These are phyloP conservation scores for Chrysanthemum seticuspe DNA, from an alignment of 129 eudicot species.

Conservation along the genomic window DNA sequence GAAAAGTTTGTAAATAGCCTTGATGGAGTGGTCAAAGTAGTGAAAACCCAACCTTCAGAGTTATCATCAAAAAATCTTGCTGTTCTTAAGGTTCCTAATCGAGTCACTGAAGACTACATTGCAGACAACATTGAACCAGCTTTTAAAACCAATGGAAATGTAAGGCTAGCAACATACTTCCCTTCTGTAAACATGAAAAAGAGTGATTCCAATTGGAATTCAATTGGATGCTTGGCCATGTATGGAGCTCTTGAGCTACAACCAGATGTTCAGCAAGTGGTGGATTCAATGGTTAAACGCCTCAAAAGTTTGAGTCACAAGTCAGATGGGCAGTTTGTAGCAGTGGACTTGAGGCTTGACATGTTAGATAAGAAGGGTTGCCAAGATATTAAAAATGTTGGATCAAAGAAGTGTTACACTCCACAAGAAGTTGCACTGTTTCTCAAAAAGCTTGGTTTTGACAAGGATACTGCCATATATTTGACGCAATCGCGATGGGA, in stretches of 20 bases:
- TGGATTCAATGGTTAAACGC: constrained; percentile 83
- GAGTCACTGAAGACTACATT: constrained; percentile 65
- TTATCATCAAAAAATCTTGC: constrained; percentile 61
- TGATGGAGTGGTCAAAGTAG: constrained; percentile 80
- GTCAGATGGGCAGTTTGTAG: constrained; percentile 80
- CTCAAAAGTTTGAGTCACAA: constrained; percentile 69
- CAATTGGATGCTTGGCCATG: constrained; percentile 85
- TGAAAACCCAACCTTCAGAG: constrained; percentile 52
- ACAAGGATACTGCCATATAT: constrained; percentile 74
- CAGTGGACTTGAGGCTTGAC: constrained; percentile 90
- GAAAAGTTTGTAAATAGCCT: constrained; percentile 71
- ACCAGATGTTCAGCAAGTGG: constrained; percentile 77
- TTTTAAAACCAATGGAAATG: constrained; percentile 66
- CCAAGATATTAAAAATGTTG: constrained; percentile 27
- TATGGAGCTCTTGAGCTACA: constrained; percentile 80
- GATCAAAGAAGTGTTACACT: constrained; percentile 69
- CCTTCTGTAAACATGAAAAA: constrained; percentile 94
- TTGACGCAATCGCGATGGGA: constrained; percentile 95
- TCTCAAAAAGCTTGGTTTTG: constrained; percentile 67
- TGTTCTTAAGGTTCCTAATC: constrained; percentile 81
- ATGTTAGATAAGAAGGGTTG: constrained; percentile 86
- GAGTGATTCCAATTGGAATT: constrained; percentile 36
- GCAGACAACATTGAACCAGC: constrained; percentile 63
- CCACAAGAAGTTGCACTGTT: constrained; percentile 78
- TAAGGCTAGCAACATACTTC: constrained; percentile 87